A percentile compares a stretch with the other conserved stretches of the same genome.
These are phyloP conservation scores for Salix caprea DNA, from an alignment of 345 rosid genomes.

Conservation along the genomic window DNA sequence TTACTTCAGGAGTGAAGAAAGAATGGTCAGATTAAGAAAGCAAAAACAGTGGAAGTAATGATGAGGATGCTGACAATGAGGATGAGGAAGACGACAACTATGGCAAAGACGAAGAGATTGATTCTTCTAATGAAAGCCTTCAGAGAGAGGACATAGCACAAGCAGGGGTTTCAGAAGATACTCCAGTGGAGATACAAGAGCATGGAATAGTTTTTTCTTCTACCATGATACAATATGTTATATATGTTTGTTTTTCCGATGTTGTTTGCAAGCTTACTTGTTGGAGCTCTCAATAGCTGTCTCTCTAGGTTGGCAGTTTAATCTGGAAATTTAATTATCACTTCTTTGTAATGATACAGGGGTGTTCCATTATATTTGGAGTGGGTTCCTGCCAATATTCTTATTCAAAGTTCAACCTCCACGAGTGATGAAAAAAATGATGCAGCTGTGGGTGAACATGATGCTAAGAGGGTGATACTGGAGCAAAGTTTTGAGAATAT, in stretches of 20 bases:
- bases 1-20: too few species aligned
- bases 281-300: neutral
- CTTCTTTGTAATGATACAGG: constrained; percentile 22
- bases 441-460: constrained; percentile 49
- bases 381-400: constrained; percentile 86
- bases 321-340: neutral
- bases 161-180: constrained; percentile 29
- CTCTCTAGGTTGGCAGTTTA: neutral
- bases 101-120: constrained; percentile 15
- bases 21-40: constrained; percentile 65
- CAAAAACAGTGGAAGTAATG: constrained; percentile 36
- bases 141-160: neutral
- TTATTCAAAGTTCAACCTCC: constrained; percentile 36
- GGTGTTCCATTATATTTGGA: constrained; percentile 88
- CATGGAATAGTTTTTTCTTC: constrained; percentile 97
- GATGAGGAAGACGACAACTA: neutral
- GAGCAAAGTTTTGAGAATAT: constrained; percentile 56
- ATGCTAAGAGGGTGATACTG: constrained; percentile 54
- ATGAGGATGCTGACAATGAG: constrained; percentile 15
- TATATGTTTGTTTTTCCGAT: constrained; percentile 4
- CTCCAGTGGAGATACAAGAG: constrained; percentile 75
- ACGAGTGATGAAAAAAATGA: constrained; percentile 30
- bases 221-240: constrained; percentile 74
- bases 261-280: neutral
- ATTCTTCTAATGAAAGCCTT: constrained; percentile 18